Evolutionary conservation across 208 protist genomes (phyloP), one percentile per base, ranked within the genome.

Genomic region (Wallacemonas sp.): DNA sequence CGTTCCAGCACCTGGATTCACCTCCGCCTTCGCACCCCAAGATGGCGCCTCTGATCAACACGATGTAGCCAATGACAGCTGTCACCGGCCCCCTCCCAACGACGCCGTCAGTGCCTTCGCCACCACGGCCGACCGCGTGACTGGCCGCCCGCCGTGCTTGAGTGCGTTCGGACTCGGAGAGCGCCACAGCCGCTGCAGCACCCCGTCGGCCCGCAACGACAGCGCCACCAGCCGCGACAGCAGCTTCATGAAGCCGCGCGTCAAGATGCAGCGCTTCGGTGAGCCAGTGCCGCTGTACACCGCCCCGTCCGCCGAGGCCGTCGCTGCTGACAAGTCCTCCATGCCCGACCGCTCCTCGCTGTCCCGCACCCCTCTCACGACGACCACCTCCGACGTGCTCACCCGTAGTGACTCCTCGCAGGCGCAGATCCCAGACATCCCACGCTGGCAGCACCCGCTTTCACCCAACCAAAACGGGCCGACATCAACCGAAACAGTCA

Each of bases 161-260:
- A 58, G 52, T n/a, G 26, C 52, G 14, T 58, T 41, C 34, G 52
- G 52, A 3, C 52, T 58, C 21, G 52, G 52, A 24, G 29, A 34
- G 52, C 52, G 52, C 19, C 52, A 58, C 52, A 58, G 52, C 32
- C 52, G 52, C 14, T 58, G 52, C 52, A 58, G 52, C 32, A 58
- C 52, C 8, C 52, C 52, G 29, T 58, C 30, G 17, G 52, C n/a
- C 4, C 52, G 34, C 30, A 58, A 43, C 1, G 52, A 39, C 9
- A 58, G 52, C 52, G 9, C 8, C n/a, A 21, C 52, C 30, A 58
- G 52, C 32, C 26, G 23, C 52, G 32, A 58, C 26, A 58, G 52
- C 30, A 39, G 30, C 19, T 58, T 58, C 29, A 12, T 58, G 30
- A 58, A 58, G 52, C 52, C 52, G 11, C 52, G 52, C 12, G 52